Percentiles rank a stretch among this genome's conserved stretches.
These are phyloP conservation scores for Collybiopsis confluens DNA, from an alignment of 768 basidiomycete species.

Conservation along the genomic window DNA sequence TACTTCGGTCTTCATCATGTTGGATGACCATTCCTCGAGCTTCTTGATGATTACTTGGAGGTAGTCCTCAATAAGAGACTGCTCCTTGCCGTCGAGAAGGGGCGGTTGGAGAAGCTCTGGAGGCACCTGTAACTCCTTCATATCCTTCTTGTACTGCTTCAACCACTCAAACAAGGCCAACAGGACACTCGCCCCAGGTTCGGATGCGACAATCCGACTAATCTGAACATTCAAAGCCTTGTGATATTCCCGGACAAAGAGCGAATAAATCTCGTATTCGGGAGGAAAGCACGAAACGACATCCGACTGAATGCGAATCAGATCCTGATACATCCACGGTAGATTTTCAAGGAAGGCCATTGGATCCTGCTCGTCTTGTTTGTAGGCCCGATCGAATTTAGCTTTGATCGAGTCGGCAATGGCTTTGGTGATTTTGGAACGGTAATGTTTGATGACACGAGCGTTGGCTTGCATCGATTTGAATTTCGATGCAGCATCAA, in stretches of 20 bases:
- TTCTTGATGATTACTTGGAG: conserved; percentile 89
- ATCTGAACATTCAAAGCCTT: conserved; percentile 73
- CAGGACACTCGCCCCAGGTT: conserved; percentile 84
- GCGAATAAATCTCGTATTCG: conserved; percentile 84
- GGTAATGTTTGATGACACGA: conserved; percentile 91
- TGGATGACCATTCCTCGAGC: conserved; percentile 94
- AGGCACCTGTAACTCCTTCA: conserved; percentile 89
- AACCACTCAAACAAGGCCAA: conserved; percentile 89
- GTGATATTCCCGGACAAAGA: conserved; percentile 88
- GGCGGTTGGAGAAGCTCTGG: conserved; percentile 82
- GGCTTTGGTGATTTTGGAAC: conserved; percentile 79
- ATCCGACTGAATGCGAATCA: conserved; percentile 88
- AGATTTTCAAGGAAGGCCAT: conserved; percentile 72
- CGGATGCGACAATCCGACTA: conserved; percentile 62
- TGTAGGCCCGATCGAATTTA: conserved; percentile 66
- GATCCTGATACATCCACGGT: conserved; percentile 91
- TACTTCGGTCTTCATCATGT: conserved; percentile 89
- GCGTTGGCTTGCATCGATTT: conserved; percentile 92
- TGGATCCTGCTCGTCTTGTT: conserved; percentile 58
- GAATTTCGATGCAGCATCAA: conserved; percentile 91
- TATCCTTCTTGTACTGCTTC: conserved; percentile 91
- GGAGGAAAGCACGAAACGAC: conserved; percentile 89
- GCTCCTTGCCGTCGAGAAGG: conserved; percentile 92
- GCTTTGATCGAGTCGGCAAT: conserved; percentile 74
- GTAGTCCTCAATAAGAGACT: conserved; percentile 92